These are phyloP conservation scores for Triticum timopheevii DNA, from an alignment of 176 grass and related monocot species.

Conservation along the genomic window DNA sequence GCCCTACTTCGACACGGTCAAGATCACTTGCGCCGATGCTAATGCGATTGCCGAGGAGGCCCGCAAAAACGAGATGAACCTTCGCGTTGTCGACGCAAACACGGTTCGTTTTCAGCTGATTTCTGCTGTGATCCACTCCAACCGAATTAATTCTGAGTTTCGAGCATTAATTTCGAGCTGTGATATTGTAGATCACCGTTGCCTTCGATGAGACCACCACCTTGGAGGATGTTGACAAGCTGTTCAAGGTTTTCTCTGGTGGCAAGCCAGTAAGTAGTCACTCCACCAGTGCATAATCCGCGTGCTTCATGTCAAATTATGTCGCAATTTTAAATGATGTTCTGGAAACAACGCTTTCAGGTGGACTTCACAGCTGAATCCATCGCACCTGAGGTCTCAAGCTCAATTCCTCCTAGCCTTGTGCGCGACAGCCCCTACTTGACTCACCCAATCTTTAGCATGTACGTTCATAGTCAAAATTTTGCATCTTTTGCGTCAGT, in stretches of 20 bases:
- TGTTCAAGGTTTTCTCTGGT: conserved; percentile 89
- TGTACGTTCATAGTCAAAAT: conserved; percentile 35
- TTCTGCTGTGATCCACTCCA: not conserved
- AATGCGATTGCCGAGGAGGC: conserved; percentile 70
- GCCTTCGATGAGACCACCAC: conserved; percentile 94
- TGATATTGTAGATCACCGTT: conserved; percentile 68
- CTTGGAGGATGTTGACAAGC: conserved; percentile 90
- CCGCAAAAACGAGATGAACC: conserved; percentile 86
- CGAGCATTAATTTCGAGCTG: conserved; percentile 31
- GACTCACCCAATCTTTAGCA: conserved; percentile 88
- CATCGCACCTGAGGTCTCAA: conserved; percentile 70
- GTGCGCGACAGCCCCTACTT: conserved; percentile 81
- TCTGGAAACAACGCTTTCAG: conserved; percentile 45
- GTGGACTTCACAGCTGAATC: conserved; percentile 87
- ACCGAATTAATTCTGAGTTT: not conserved
- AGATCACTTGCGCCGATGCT: conserved; percentile 77
- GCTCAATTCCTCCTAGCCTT: conserved; percentile 65
- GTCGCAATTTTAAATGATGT: conserved; percentile 7
- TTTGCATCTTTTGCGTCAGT: not conserved
- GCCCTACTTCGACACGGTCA: conserved; percentile 96
- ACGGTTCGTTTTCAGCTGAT: conserved; percentile 56
- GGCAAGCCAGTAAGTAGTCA: conserved; percentile 82
- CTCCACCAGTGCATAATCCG: conserved; percentile 13
- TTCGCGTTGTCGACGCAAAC: conserved; percentile 73
- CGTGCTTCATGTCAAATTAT: conserved; percentile 18